Percentiles rank a stretch among this genome's conserved stretches.
Conservation (phyloP, 129 eudicot genomes). For the Erigeron canadensis region DNA sequence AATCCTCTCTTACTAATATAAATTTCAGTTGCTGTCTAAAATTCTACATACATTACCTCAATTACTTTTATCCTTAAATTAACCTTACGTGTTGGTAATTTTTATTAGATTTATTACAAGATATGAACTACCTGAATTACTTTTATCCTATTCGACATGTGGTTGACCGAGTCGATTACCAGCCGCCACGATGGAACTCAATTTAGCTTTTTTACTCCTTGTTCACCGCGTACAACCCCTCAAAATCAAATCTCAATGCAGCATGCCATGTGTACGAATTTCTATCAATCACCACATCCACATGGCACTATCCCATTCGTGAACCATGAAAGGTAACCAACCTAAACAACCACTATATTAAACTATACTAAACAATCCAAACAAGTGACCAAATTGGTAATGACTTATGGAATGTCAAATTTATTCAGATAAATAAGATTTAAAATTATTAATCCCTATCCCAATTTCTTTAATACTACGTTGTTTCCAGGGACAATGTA, state of each 20-base stretch:
- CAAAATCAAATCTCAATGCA: no score
- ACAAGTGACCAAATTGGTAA: not conserved
- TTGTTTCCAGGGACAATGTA: no score
- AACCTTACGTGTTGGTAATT: not conserved
- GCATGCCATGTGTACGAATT: not conserved
- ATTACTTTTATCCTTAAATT: no score
- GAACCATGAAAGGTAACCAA: constrained; percentile 12
- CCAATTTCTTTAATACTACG: no score
- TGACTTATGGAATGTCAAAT: no score
- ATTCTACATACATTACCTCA: no score
- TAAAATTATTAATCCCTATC: no score
- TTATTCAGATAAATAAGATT: not conserved
- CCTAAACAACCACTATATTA: constrained; percentile 4
- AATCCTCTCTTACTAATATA: not conserved
- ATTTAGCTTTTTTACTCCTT: not conserved
- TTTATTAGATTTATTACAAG: no score
- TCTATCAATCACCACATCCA: constrained; percentile 7
- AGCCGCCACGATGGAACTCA: constrained; percentile 30
- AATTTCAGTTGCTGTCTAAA: not conserved
- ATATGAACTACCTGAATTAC: no score
- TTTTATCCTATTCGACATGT: not conserved
- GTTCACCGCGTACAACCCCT: constrained; percentile 1
- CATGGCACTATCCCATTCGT: constrained; percentile 9
- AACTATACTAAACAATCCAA: not conserved
- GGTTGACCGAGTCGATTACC: not conserved